Evolutionary conservation across 2,329 filamentous ascomycete genomes (phyloP), one percentile per base, ranked within the genome.

Genomic region (Coleophoma eucalyptorum): DNA sequence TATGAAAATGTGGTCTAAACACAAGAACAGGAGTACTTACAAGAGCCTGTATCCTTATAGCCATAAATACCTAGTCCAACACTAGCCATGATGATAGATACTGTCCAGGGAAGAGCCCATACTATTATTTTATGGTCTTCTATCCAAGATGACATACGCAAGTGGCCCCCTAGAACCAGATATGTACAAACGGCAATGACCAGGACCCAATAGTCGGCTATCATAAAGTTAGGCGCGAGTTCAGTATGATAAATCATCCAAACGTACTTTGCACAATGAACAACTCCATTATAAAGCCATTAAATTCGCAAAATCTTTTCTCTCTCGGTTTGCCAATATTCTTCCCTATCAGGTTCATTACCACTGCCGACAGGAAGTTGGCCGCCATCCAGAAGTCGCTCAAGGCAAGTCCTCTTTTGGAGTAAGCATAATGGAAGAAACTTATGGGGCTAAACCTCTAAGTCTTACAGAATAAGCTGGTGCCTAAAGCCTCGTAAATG

Each of bases 121-220:
- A 70, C 54, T 2, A 70, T 20, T 16, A 61, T 33, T 16, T 59
- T 57, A 50, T 72, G 63, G 12, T 62, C 56, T 50, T 72, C 68
- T 2, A 72, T 62, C 69, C 69, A 73, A 12, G 55, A 55, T 4
- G 68, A 66, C 20, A 59, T 58, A 13, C 57, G 53, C 46, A 67
- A 72, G 49, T 68, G 62, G 48, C 69, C 69, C 11, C 67, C 65
- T 16, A 74, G 61, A 32, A 73, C 68, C 1, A 72, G 61, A 48
- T 66, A 74, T 0, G 70, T 73, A 56, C 65, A 72, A 7, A 70
- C 47, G 2, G 70, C 70, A 42, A 74, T 72, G 16, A 61, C 52
- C 2, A 74, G 51, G 10, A 74, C 67, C 70, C 71, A 74, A 49
- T 72, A 73, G 55, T 73, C 70, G 10, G 70, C 67, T 69, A 33